Evolutionary conservation across 306 rosid species (phyloP).

Genomic region (Chamaecrista fasciculata): DNA sequence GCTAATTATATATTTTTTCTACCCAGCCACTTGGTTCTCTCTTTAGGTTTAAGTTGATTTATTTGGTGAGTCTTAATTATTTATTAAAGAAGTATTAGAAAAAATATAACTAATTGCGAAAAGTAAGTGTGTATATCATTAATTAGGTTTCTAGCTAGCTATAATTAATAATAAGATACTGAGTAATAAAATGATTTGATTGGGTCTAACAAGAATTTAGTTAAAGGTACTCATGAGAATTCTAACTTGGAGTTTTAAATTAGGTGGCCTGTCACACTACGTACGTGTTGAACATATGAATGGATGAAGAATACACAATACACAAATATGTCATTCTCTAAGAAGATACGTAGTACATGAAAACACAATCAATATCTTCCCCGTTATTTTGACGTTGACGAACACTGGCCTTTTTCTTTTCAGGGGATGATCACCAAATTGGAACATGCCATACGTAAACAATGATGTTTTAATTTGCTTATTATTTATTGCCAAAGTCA

Average conservation of each 20-base stretch:
- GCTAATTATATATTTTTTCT: too few species aligned
- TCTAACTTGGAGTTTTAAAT: conserved; percentile 11
- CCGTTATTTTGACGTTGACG: not conserved
- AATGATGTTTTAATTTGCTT: not conserved
- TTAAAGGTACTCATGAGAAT: conserved; percentile 40
- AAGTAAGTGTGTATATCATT: conserved; percentile 1
- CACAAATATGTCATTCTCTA: conserved; percentile 23
- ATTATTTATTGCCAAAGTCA: not conserved
- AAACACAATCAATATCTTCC: not conserved
- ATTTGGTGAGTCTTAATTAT: not conserved
- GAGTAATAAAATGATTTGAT: conserved; percentile 30
- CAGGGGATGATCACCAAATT: not conserved
- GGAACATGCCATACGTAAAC: not conserved
- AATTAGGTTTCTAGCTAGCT: not conserved
- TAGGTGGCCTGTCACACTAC: conserved; percentile 45
- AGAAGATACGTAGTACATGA: conserved; percentile 30
- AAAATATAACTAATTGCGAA: conserved; percentile 1
- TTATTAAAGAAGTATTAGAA: conserved; percentile 10
- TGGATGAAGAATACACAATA: conserved; percentile 20
- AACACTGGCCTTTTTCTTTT: not conserved
- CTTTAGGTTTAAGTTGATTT: too few species aligned
- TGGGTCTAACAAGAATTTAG: conserved; percentile 49
- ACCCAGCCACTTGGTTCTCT: too few species aligned
- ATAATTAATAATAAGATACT: not conserved
- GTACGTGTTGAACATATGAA: not conserved